Conservation (phyloP, 2,329 filamentous ascomycete species). For the Falciphora oryzae region DNA sequence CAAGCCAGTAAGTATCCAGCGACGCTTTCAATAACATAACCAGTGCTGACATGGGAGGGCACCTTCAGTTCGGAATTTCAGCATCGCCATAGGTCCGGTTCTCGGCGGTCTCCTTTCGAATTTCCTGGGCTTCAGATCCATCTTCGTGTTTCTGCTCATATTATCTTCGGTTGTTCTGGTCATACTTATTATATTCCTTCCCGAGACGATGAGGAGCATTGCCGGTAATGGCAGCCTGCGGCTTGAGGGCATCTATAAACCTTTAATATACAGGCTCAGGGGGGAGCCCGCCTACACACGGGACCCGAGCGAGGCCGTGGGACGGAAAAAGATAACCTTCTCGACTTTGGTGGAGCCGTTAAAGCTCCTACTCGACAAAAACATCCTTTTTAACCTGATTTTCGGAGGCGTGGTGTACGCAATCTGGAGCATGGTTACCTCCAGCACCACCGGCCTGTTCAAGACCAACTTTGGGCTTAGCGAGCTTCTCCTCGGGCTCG, state of each 20-base stretch:
- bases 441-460: slow-evolving; percentile 33
- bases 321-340: slow-evolving; percentile 20
- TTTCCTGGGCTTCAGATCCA: slow-evolving; percentile 10
- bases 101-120: slow-evolving; percentile 24
- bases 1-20: slow-evolving; percentile 22
- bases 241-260: slow-evolving; percentile 11
- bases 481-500: slow-evolving; percentile 21
- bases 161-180: not conserved
- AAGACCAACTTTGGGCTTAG: slow-evolving; percentile 21
- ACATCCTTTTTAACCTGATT: slow-evolving; percentile 35
- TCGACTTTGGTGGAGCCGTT: slow-evolving; percentile 31
- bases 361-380: slow-evolving; percentile 33
- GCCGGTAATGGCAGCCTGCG: slow-evolving; percentile 10
- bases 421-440: slow-evolving; percentile 41
- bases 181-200: slow-evolving; percentile 8
- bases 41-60: too few species aligned
- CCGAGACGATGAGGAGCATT: slow-evolving; percentile 11
- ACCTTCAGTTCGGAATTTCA: slow-evolving; percentile 21
- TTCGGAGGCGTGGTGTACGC: slow-evolving; percentile 23
- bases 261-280: slow-evolving; percentile 1
- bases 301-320: slow-evolving; percentile 13
- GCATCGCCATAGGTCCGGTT: slow-evolving; percentile 26
- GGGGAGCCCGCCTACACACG: slow-evolving; percentile 12
- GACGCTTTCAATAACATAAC: too few species aligned
- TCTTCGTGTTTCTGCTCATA: slow-evolving; percentile 11